A percentile compares a stretch with the other conserved stretches of the same genome.
Conservation (phyloP, 2,329 filamentous ascomycete species). For the Ophiostoma quercus region DNA sequence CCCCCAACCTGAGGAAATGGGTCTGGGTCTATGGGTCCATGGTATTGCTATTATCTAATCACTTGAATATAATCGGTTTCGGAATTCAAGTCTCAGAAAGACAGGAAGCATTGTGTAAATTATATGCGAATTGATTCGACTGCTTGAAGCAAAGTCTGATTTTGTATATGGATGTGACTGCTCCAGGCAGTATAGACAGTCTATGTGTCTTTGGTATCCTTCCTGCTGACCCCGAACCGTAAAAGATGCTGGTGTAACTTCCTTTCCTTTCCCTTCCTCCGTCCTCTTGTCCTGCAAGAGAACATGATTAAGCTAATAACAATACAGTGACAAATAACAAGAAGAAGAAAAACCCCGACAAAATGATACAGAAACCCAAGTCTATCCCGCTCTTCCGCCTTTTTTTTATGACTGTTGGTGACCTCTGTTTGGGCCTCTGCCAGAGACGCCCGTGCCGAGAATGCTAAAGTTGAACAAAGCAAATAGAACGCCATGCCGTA, state of each 20-base stretch:
- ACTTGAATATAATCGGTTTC: constrained; percentile 7
- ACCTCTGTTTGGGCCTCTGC: neutral
- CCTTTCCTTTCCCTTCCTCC: neutral
- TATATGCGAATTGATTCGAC: neutral
- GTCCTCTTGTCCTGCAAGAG: neutral
- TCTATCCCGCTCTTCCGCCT: neutral
- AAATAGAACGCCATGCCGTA: neutral
- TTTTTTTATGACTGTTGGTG: neutral
- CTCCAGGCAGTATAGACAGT: constrained; percentile 7
- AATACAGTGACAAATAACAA: neutral
- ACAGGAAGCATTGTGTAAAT: neutral
- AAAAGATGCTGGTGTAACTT: neutral
- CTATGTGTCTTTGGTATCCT: constrained; percentile 5
- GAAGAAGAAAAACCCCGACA: neutral
- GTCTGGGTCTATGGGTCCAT: neutral
- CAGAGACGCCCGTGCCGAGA: neutral
- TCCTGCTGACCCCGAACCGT: neutral
- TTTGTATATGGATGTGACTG: neutral
- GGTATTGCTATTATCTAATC: neutral
- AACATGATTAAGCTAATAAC: neutral
- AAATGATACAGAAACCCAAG: neutral
- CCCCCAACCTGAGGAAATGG: neutral
- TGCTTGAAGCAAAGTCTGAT: neutral
- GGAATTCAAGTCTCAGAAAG: neutral
- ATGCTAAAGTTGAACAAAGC: neutral